These are phyloP conservation scores for Mucor irregularis DNA, from an alignment of 371 early-diverging fungal genomes.

Conservation along the genomic window DNA sequence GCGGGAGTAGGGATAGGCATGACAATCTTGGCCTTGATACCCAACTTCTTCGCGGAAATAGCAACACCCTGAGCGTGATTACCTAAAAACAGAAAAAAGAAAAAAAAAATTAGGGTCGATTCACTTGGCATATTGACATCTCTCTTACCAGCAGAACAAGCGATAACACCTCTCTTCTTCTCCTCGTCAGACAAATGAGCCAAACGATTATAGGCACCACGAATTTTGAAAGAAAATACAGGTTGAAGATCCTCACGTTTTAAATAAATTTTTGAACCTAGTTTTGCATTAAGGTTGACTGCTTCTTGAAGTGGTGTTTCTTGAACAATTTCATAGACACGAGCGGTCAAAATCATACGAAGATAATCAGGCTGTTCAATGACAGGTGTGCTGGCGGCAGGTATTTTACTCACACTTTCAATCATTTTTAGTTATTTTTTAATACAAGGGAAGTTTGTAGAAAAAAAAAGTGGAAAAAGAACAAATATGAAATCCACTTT, in stretches of 20 bases:
- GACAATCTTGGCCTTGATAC: conserved; percentile 92
- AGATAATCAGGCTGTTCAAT: conserved; percentile 80
- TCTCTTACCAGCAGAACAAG: conserved; percentile 84
- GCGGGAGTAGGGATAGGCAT: conserved; percentile 85
- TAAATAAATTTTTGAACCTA: conserved; percentile 70
- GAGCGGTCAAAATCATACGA: conserved; percentile 85
- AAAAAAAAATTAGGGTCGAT: too few species aligned
- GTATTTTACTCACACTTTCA: too few species aligned
- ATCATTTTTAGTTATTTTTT: too few species aligned
- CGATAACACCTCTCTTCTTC: conserved; percentile 84
- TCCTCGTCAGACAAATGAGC: conserved; percentile 78
- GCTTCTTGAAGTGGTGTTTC: conserved; percentile 90
- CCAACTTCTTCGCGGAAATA: conserved; percentile 86
- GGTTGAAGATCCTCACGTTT: conserved; percentile 97
- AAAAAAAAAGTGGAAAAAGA: background rate
- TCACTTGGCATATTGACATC: background rate
- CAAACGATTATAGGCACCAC: conserved; percentile 95
- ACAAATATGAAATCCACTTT: background rate
- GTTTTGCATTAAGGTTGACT: conserved; percentile 73
- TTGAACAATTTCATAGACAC: conserved; percentile 89
- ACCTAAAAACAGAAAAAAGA: conserved; percentile 35
- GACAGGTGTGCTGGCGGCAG: too few species aligned
- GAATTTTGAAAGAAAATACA: conserved; percentile 96
- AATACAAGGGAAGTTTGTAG: too few species aligned
- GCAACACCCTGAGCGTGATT: conserved; percentile 98